Percentiles rank a stretch among this genome's conserved stretches.
phyloP scores from a whole-genome alignment of 2,329 filamentous ascomycete species.

The Talaromyces sp. region DNA sequence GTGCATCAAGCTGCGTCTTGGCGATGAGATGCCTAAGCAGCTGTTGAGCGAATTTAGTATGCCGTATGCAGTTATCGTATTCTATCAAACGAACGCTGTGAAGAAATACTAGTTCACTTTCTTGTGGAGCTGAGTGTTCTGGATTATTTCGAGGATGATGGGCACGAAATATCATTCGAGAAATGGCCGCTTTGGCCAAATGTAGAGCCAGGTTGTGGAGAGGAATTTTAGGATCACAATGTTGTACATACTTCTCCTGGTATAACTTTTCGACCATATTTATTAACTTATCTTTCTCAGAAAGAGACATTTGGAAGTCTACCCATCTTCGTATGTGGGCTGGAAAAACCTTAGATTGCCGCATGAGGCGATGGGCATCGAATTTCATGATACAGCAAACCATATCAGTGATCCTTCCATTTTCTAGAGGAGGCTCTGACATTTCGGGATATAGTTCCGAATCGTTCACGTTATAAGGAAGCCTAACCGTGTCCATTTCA shows the following conservation, averaged over 20 bases:
- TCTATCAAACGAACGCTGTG: conserved; percentile 5
- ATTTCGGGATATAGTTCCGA: conserved; percentile 17
- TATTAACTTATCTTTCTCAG: conserved; percentile 8
- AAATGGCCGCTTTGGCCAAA: conserved; percentile 9
- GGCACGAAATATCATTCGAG: conserved; percentile 9
- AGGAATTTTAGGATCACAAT: conserved; percentile 11
- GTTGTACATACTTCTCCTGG: conserved; percentile 9
- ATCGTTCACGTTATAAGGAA: conserved; percentile 18
- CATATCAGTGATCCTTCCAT: conserved; percentile 25
- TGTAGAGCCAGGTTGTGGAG: conserved; percentile 10
- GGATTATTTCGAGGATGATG: conserved; percentile 13
- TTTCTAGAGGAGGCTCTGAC: conserved; percentile 14
- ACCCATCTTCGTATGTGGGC: background rate
- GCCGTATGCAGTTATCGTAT: conserved; percentile 5
- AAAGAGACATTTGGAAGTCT: background rate
- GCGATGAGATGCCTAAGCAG: conserved; percentile 11
- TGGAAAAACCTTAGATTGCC: background rate
- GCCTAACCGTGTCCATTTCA: background rate
- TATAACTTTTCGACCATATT: conserved; percentile 8
- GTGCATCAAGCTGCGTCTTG: conserved; percentile 10
- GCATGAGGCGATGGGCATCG: background rate
- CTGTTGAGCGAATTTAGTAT: conserved; percentile 10
- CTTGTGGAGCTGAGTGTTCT: conserved; percentile 7
- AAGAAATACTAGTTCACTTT: conserved; percentile 11
- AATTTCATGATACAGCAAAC: conserved; percentile 14